Evolutionary conservation across 2,329 filamentous ascomycete species (phyloP), one percentile per base, ranked within the genome.

Genomic region (Fusarium sp.): DNA sequence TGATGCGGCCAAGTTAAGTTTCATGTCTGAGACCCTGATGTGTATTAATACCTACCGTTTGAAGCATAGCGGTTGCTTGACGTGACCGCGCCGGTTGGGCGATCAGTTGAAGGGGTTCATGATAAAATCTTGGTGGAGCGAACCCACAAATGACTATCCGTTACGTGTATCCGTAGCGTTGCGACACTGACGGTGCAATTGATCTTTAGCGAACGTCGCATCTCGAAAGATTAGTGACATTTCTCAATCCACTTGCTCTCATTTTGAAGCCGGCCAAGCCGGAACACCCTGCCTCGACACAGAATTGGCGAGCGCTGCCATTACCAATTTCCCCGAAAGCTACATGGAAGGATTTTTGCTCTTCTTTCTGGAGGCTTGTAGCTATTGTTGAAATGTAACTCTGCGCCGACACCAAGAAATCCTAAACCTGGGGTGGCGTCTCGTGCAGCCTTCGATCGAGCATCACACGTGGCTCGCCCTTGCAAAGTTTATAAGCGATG

Each of bases 401-500:
- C 34, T 22, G 6, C n/a, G 25, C 45, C 30, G 22, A 18, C 18
- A 51, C 41, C 47, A 47, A 24, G 22, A 37, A 42, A 65, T 47
- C 25, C 12, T 14, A 47, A 65, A 47, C 16, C 29, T 47, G 53
- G 37, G 42, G 41, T 51, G 61, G 60, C 52, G 60, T 45, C 29
- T 45, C 47, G 30, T 44, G 49, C 49, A 57, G 44, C 42, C 9
- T n/a, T 20, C 30, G 61, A 67, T 66, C 63, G 27, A 37, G 6
- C 18, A 27, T 20, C 20, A 14, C 63, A 66, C 61, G 63, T 66
- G 63, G 55, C 18, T 42, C 18, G 52, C 30, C 55, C 63, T 49
- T 66, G 63, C 8, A 66, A 66, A 66, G 37, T 55, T 32, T 48
- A 67, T 67, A 52, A 59, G 60, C 61, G 61, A 57, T n/a, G 34